phyloP scores from a whole-genome alignment of 805 yeast genomes.

The Cyberlindnera americana region DNA sequence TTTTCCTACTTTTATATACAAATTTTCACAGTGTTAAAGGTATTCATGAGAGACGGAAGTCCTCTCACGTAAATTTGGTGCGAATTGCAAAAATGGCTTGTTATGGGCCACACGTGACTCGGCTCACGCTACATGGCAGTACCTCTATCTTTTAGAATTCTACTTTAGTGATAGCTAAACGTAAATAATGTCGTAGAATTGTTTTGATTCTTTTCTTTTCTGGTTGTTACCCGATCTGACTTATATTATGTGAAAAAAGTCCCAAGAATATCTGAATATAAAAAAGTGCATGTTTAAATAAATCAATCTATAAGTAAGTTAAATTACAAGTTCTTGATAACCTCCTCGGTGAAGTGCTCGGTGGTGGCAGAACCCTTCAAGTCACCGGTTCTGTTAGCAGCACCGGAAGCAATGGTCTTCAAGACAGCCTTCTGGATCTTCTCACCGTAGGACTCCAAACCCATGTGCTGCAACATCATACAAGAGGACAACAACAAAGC shows the following conservation, averaged over 20 bases:
- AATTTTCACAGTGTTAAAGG: not conserved
- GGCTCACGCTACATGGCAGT: not conserved
- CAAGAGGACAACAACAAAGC: slow-evolving; percentile 93
- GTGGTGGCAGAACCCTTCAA: slow-evolving; percentile 91
- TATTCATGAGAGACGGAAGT: too few relatives aligned
- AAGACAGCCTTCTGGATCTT: slow-evolving; percentile 84
- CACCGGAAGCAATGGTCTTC: slow-evolving; percentile 88
- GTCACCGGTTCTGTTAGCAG: slow-evolving; percentile 95
- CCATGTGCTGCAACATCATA: slow-evolving; percentile 99
- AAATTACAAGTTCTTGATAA: slow-evolving; percentile 50
- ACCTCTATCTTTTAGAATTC: too few relatives aligned
- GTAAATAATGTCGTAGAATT: slow-evolving; percentile 8
- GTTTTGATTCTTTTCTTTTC: not conserved
- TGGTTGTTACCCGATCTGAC: too few relatives aligned
- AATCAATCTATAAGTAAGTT: slow-evolving; percentile 4
- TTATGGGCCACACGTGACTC: slow-evolving; percentile 8
- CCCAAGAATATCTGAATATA: not conserved
- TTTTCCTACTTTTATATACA: not conserved
- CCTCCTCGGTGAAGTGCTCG: slow-evolving; percentile 85
- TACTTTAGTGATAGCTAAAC: too few relatives aligned
- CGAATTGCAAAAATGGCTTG: slow-evolving; percentile 1
- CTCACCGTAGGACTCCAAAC: slow-evolving; percentile 75
- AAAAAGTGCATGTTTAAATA: slow-evolving; percentile 3
- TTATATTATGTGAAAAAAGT: not conserved
- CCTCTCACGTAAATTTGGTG: too few relatives aligned